Percentiles rank a stretch among this genome's conserved stretches.
phyloP scores from a whole-genome alignment of 2,329 filamentous ascomycete genomes.

The Monosporascus sp. region DNA sequence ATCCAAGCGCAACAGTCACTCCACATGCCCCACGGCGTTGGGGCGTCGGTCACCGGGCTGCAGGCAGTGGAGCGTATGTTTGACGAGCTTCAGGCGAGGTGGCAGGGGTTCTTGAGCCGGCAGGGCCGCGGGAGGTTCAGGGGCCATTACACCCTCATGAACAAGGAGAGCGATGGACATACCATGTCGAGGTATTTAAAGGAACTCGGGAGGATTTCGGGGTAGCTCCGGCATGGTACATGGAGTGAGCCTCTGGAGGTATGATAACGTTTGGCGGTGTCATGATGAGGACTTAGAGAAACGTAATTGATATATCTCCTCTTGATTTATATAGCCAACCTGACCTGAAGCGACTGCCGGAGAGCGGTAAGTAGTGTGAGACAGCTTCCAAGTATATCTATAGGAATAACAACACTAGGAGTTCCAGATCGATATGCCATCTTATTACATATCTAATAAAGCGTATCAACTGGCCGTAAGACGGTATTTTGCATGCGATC shows the following conservation, averaged over 20 bases:
- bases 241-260: constrained; percentile 11
- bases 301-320: no score
- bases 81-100: not conserved
- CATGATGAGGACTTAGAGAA: constrained; percentile 3
- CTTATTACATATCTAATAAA: no score
- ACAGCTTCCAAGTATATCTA: no score
- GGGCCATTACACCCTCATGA: constrained; percentile 15
- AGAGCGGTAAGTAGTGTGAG: no score
- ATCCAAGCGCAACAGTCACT: constrained; percentile 5
- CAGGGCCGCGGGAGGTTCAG: constrained; percentile 1
- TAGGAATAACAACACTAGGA: no score
- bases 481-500: no score
- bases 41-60: constrained; percentile 4
- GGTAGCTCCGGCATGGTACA: constrained; percentile 6
- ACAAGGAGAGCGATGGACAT: constrained; percentile 9
- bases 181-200: constrained; percentile 4
- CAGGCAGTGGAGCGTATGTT: constrained; percentile 3
- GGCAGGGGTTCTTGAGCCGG: no score
- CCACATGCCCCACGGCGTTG: constrained; percentile 7
- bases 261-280: constrained; percentile 13
- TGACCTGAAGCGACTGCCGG: no score
- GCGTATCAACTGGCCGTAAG: no score
- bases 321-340: no score
- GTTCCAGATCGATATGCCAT: no score
- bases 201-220: constrained; percentile 4